Percentiles rank a stretch among this genome's conserved stretches.
Conservation (phyloP, 2,329 filamentous ascomycete genomes). For the Dothistroma pini region DNA sequence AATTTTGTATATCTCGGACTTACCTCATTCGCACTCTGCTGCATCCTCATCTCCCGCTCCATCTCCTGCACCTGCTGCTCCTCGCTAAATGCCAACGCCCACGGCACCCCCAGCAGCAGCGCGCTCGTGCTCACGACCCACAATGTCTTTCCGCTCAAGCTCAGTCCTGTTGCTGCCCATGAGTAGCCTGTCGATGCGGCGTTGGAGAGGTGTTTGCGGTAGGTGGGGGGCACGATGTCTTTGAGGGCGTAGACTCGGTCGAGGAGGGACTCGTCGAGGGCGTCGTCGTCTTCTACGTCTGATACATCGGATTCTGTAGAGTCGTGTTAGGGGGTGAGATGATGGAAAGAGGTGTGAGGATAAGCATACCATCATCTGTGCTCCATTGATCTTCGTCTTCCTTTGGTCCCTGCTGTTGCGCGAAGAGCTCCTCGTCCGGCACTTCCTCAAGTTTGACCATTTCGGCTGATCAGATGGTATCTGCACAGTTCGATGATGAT, state of each 20-base stretch:
- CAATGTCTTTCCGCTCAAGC: constrained; percentile 77
- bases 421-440: constrained; percentile 89
- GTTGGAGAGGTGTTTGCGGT: constrained; percentile 41
- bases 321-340: constrained; percentile 6
- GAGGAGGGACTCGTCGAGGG: constrained; percentile 43
- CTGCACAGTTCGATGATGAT: background rate
- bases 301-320: constrained; percentile 72
- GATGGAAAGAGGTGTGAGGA: constrained; percentile 4
- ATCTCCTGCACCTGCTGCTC: constrained; percentile 96
- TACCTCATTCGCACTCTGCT: constrained; percentile 82
- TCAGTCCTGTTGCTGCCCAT: constrained; percentile 58
- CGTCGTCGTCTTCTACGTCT: constrained; percentile 61
- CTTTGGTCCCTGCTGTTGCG: constrained; percentile 60
- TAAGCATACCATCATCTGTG: constrained; percentile 77
- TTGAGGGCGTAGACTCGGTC: constrained; percentile 43
- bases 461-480: constrained; percentile 35
- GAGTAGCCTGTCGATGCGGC: constrained; percentile 50
- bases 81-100: constrained; percentile 87
- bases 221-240: constrained; percentile 44
- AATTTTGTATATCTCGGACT: too few relatives aligned
- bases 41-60: constrained; percentile 96
- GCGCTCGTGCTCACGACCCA: constrained; percentile 91
- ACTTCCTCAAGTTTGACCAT: constrained; percentile 99
- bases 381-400: constrained; percentile 77
- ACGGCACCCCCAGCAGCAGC: constrained; percentile 86